Conservation (phyloP, 805 yeast genomes). For the Teunomyces stri region DNA sequence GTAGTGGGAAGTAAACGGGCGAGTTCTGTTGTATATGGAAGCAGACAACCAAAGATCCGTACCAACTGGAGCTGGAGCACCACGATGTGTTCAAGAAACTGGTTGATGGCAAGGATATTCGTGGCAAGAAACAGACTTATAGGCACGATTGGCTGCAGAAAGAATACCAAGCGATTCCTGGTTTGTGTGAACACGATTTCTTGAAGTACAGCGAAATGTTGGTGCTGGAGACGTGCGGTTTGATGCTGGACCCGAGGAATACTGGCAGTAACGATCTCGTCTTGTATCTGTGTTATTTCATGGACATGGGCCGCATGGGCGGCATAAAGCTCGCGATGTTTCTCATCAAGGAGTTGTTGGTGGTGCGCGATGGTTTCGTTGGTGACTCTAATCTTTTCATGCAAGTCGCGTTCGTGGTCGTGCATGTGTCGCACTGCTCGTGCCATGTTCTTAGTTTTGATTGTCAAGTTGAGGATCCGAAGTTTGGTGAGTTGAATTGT, state of each 20-base stretch:
- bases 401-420: background rate
- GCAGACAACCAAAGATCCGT: conserved; percentile 13
- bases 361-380: background rate
- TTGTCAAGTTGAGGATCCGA: conserved; percentile 16
- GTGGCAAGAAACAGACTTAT: conserved; percentile 26
- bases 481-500: conserved; percentile 32
- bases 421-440: background rate
- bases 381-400: background rate
- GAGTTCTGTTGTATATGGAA: conserved; percentile 19
- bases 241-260: conserved; percentile 24
- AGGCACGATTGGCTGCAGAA: conserved; percentile 26
- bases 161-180: conserved; percentile 13
- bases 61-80: conserved; percentile 13
- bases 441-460: conserved; percentile 11
- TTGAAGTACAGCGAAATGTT: conserved; percentile 23
- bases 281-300: background rate
- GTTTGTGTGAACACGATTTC: conserved; percentile 20
- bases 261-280: conserved; percentile 5
- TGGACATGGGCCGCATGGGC: background rate
- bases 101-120: conserved; percentile 19
- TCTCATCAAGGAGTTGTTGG: background rate
- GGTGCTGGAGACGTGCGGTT: conserved; percentile 19
- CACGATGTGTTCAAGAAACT: conserved; percentile 23
- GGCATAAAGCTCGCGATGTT: background rate
- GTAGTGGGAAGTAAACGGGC: conserved; percentile 20